These are phyloP conservation scores for Vigna trinervia DNA, from an alignment of 306 rosid genomes.

Conservation along the genomic window DNA sequence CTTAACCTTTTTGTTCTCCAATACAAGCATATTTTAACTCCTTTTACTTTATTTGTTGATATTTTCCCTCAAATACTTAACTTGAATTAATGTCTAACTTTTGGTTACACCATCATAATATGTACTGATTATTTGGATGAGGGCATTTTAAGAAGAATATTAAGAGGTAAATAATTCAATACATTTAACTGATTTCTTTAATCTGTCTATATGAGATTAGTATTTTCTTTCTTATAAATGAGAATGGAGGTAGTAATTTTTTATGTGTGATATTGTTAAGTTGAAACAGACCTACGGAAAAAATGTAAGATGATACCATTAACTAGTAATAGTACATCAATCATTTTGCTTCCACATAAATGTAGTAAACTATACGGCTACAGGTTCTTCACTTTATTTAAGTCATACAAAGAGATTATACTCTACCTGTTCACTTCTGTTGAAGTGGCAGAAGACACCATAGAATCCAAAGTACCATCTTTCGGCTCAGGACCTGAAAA, in stretches of 20 bases:
- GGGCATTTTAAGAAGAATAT: no score
- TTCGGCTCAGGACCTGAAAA: slow-evolving; percentile 73
- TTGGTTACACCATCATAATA: no score
- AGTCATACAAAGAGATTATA: slow-evolving; percentile 2
- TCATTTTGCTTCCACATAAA: slow-evolving; percentile 12
- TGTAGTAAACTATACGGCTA: background rate
- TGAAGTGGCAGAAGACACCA: slow-evolving; percentile 65
- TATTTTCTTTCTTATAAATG: no score
- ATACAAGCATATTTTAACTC: no score
- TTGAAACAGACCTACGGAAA: slow-evolving; percentile 24
- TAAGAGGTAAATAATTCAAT: no score
- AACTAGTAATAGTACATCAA: slow-evolving; percentile 17
- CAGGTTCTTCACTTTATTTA: background rate
- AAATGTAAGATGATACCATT: background rate
- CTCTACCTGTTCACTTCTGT: slow-evolving; percentile 74
- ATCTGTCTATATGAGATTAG: no score
- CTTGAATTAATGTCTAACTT: no score
- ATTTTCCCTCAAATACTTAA: no score
- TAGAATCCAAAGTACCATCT: slow-evolving; percentile 68
- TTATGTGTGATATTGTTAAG: background rate
- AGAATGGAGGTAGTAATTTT: background rate
- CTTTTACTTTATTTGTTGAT: no score
- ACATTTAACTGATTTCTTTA: no score
- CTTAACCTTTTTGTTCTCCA: background rate
- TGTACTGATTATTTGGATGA: no score